Conservation (phyloP, 768 basidiomycete genomes). For the Plicaturopsis crispa region DNA sequence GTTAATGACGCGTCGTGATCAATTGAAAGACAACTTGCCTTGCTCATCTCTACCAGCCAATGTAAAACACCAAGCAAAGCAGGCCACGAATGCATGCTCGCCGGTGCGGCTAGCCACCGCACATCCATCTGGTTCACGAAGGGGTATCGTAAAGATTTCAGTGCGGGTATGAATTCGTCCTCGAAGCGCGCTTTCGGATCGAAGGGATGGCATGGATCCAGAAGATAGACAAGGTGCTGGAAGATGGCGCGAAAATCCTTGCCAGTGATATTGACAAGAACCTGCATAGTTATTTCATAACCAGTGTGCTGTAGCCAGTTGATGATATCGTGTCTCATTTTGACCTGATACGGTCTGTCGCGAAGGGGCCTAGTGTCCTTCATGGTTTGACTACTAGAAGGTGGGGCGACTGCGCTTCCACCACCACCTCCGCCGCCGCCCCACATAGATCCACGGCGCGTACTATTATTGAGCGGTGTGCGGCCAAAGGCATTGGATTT, state of each 20-base stretch:
- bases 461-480: constrained; percentile 72
- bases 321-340: constrained; percentile 73
- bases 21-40: constrained; percentile 43
- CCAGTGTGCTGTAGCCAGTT: constrained; percentile 60
- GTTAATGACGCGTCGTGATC: too few relatives aligned
- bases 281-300: constrained; percentile 61
- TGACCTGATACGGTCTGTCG: constrained; percentile 63
- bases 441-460: constrained; percentile 75
- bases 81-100: constrained; percentile 91
- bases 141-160: constrained; percentile 79
- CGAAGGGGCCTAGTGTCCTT: constrained; percentile 79
- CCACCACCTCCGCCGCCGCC: constrained; percentile 44
- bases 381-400: constrained; percentile 44
- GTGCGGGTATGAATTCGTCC: constrained; percentile 72
- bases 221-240: constrained; percentile 58
- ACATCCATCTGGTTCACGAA: constrained; percentile 71
- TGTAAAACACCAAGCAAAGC: constrained; percentile 79
- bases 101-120: constrained; percentile 84
- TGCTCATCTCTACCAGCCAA: constrained; percentile 86
- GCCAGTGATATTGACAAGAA: constrained; percentile 70
- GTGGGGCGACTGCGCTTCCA: too few relatives aligned
- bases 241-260: constrained; percentile 87
- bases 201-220: constrained; percentile 67
- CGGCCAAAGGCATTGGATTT: constrained; percentile 56
- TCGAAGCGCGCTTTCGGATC: constrained; percentile 54